Percentiles rank a stretch among this genome's conserved stretches.
phyloP scores from a whole-genome alignment of 305 asterid species.

The Fraxinus velutina region DNA sequence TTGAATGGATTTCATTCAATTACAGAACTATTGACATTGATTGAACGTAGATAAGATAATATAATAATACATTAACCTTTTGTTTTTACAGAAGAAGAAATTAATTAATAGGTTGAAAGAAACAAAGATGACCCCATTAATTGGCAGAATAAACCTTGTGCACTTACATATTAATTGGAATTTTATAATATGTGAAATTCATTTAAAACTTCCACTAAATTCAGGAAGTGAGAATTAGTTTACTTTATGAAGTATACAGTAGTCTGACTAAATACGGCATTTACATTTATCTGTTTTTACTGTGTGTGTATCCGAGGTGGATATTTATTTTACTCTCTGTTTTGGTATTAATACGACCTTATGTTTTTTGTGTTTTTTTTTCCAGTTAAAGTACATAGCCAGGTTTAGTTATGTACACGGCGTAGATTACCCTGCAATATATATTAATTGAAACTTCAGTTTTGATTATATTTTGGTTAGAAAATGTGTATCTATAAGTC shows the following conservation, averaged over 20 bases:
- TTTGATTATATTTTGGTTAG: background rate
- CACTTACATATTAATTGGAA: background rate
- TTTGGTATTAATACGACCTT: background rate
- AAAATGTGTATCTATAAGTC: background rate
- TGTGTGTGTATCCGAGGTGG: background rate
- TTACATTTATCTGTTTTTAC: background rate
- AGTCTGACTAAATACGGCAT: background rate
- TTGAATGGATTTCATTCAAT: conserved; percentile 5
- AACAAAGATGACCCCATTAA: background rate
- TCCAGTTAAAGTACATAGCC: background rate
- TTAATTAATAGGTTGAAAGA: background rate
- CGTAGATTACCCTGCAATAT: background rate
- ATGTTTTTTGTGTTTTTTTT: background rate
- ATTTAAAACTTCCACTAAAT: background rate
- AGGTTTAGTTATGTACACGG: background rate
- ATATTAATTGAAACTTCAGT: background rate
- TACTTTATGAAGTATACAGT: background rate
- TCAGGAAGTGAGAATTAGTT: background rate
- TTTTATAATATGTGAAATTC: background rate
- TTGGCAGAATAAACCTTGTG: background rate
- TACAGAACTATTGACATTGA: background rate
- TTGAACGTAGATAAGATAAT: background rate
- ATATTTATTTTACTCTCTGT: background rate
- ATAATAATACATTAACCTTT: background rate
- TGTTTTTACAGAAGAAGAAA: background rate